These are phyloP conservation scores for Quercus lobata DNA, from an alignment of 331 rosid species.

Conservation along the genomic window DNA sequence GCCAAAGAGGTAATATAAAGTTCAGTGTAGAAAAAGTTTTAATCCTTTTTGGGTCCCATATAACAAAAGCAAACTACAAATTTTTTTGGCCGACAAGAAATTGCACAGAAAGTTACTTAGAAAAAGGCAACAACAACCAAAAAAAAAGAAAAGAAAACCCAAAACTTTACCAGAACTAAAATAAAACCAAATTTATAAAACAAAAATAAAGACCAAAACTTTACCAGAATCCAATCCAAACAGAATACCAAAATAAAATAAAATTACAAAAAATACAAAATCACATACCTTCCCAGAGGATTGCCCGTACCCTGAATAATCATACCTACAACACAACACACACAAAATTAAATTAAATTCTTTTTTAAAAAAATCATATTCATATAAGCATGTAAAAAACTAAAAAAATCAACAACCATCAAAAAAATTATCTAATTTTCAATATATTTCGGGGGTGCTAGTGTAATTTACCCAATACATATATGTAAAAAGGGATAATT, in stretches of 20 bases:
- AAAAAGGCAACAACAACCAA: no score
- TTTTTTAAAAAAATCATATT: background rate
- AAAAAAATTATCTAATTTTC: no score
- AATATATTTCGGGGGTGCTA: no score
- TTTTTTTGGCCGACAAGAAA: background rate
- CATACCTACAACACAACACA: constrained; percentile 48
- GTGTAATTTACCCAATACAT: no score
- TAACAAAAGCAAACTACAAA: background rate
- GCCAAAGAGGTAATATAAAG: background rate
- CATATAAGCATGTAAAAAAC: background rate
- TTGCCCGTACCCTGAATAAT: constrained; percentile 90
- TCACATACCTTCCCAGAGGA: constrained; percentile 84
- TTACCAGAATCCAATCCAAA: constrained; percentile 7
- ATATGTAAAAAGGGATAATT: no score
- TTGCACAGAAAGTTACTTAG: background rate
- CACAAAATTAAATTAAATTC: no score
- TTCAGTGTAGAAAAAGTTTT: background rate
- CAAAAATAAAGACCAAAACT: background rate
- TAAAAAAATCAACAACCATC: background rate
- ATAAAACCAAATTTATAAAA: background rate
- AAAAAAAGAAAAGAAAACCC: no score
- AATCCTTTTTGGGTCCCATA: background rate
- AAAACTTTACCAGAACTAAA: no score
- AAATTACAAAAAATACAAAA: background rate
- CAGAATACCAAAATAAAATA: background rate